phyloP scores from a whole-genome alignment of 2,329 filamentous ascomycete species.

The Decorospora gaudefroyi region DNA sequence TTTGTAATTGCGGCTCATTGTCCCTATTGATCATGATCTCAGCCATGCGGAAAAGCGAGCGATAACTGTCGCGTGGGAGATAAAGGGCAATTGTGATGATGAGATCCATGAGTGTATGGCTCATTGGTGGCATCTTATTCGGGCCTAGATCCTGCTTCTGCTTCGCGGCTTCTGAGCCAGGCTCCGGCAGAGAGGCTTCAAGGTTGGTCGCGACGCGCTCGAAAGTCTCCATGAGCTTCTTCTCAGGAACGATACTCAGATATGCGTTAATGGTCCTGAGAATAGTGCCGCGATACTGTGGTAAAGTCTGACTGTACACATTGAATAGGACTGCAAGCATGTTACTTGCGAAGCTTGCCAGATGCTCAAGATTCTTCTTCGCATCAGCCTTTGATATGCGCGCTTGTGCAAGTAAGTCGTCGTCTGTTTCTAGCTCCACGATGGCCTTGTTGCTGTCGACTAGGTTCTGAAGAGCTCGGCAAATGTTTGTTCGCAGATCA shows the following conservation, averaged over 20 bases:
- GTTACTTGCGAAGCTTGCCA: conserved; percentile 80
- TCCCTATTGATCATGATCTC: conserved; percentile 78
- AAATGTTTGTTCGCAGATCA: conserved; percentile 83
- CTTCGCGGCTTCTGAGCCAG: conserved; percentile 62
- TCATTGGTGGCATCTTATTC: conserved; percentile 84
- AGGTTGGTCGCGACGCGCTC: conserved; percentile 25
- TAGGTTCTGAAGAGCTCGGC: conserved; percentile 80
- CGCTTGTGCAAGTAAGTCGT: conserved; percentile 76
- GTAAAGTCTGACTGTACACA: conserved; percentile 94
- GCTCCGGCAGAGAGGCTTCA: conserved; percentile 15
- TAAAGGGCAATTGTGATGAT: conserved; percentile 96
- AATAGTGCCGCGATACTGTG: conserved; percentile 87
- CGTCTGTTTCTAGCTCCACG: conserved; percentile 67
- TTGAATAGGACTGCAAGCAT: conserved; percentile 98
- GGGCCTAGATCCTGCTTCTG: conserved; percentile 65
- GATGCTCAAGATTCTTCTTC: conserved; percentile 77
- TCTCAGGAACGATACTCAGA: conserved; percentile 79
- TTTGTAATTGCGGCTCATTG: conserved; percentile 89
- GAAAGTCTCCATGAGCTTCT: conserved; percentile 26
- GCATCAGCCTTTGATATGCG: conserved; percentile 76
- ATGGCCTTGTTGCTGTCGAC: conserved; percentile 92
- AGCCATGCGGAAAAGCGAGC: conserved; percentile 83
- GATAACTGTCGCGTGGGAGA: conserved; percentile 83
- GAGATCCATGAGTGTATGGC: conserved; percentile 93
- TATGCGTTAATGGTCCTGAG: conserved; percentile 94